Percentiles rank a stretch among this genome's conserved stretches.
Conservation (phyloP, 148 eudicot genomes). For the Persicaria maculosa region DNA sequence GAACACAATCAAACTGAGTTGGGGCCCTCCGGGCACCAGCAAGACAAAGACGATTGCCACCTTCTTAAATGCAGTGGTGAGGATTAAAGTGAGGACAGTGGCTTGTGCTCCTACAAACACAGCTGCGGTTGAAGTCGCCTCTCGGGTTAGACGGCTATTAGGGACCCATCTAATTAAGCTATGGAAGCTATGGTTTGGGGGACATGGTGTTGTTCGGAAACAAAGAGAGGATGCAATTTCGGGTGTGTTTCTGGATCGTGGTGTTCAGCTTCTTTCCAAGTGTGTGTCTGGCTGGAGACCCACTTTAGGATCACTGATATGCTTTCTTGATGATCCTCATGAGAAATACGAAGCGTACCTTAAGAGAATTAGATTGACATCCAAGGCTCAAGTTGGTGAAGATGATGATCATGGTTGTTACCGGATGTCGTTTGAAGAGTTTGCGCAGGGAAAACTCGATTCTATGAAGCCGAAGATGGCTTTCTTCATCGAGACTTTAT, state of each 20-base stretch:
- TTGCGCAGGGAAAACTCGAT: slow-evolving; percentile 20
- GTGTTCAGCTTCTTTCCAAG: slow-evolving; percentile 15
- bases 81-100: no score
- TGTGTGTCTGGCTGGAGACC: slow-evolving; percentile 23
- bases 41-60: no score
- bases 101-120: no score
- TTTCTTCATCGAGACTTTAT: slow-evolving; percentile 24
- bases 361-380: neutral
- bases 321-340: slow-evolving; percentile 35
- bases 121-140: no score
- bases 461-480: slow-evolving; percentile 18
- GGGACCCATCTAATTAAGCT: no score
- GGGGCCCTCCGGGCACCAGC: no score
- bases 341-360: slow-evolving; percentile 31
- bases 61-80: no score
- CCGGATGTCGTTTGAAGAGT: slow-evolving; percentile 16
- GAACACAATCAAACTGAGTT: no score
- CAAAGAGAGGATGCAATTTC: slow-evolving; percentile 14
- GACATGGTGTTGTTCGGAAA: slow-evolving; percentile 32
- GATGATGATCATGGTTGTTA: neutral
- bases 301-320: slow-evolving; percentile 33
- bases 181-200: no score
- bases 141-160: no score
- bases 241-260: slow-evolving; percentile 26
- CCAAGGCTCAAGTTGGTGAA: neutral